A percentile compares a stretch with the other conserved stretches of the same genome.
Conservation (phyloP, 495 filamentous ascomycete genomes). For the Hyaloscypha variabilis region DNA sequence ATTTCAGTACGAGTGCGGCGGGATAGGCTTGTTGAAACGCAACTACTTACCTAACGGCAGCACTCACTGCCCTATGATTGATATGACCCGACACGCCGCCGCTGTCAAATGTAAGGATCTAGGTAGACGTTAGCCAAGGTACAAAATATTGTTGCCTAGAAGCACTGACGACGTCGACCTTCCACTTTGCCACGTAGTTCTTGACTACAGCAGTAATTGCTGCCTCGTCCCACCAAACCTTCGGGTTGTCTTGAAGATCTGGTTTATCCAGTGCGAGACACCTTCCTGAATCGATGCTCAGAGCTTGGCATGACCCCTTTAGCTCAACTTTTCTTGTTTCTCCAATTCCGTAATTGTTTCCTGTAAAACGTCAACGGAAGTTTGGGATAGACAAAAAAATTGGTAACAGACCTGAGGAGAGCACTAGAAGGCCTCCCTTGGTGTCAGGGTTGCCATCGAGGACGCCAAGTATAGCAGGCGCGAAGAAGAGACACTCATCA, state of each 20-base stretch:
- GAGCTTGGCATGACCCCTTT: conserved; percentile 37
- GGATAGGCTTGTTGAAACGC: background rate
- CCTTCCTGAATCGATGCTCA: conserved; percentile 37
- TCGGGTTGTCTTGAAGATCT: conserved; percentile 45
- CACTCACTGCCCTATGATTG: conserved; percentile 46
- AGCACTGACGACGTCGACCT: conserved; percentile 40
- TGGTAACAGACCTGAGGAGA: conserved; percentile 40
- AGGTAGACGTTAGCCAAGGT: conserved; percentile 1
- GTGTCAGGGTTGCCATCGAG: conserved; percentile 36
- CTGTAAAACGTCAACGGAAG: conserved; percentile 21
- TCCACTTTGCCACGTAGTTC: conserved; percentile 41
- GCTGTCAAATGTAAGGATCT: conserved; percentile 48
- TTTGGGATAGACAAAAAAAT: background rate
- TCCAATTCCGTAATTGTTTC: conserved; percentile 46
- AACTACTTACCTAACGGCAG: conserved; percentile 40
- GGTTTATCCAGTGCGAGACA: conserved; percentile 40
- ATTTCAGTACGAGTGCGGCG: conserved; percentile 14
- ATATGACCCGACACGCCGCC: conserved; percentile 46
- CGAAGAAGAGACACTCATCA: conserved; percentile 47
- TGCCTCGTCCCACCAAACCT: conserved; percentile 42
- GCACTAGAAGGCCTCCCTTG: conserved; percentile 39
- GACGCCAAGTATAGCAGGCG: conserved; percentile 43
- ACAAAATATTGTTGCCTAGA: background rate
- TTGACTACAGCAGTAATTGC: conserved; percentile 37
- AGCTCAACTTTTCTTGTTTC: conserved; percentile 38